A percentile compares a stretch with the other conserved stretches of the same genome.
phyloP scores from a whole-genome alignment of 306 rosid genomes.

The Morella rubra region DNA sequence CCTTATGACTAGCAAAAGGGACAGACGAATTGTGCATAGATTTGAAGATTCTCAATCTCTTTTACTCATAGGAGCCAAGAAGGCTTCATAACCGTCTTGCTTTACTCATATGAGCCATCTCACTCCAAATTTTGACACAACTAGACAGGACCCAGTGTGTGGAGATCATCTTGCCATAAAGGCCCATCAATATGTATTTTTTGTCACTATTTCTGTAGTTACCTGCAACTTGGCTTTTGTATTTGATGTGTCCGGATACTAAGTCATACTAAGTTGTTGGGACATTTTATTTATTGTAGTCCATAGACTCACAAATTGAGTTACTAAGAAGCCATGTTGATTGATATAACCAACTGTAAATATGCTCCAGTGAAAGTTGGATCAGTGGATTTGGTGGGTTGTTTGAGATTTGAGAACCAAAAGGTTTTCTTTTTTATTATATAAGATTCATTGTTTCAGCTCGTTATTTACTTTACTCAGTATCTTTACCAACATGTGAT shows the following conservation, averaged over 20 bases:
- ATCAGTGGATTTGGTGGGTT: neutral
- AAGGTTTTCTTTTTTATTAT: neutral
- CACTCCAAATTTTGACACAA: neutral
- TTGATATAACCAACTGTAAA: neutral
- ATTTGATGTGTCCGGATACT: neutral
- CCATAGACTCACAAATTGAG: neutral
- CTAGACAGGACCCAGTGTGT: neutral
- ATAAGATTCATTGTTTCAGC: slow-evolving; percentile 1
- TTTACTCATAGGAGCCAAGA: neutral
- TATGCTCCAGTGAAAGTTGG: neutral
- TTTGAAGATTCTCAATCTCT: neutral
- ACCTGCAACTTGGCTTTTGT: neutral
- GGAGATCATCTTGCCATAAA: slow-evolving; percentile 4
- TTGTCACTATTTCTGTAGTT: neutral
- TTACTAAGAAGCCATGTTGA: neutral
- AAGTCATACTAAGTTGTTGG: neutral
- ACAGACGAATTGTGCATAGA: neutral
- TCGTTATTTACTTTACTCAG: slow-evolving; percentile 1
- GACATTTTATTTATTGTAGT: neutral
- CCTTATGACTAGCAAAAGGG: neutral
- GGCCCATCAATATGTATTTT: slow-evolving; percentile 7
- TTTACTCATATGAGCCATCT: too few relatives aligned
- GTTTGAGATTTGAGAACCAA: neutral
- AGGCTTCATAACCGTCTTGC: neutral
- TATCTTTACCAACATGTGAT: neutral